Evolutionary conservation across 768 basidiomycete species (phyloP), one percentile per base, ranked within the genome.

Genomic region (Macrocybe gigantea): DNA sequence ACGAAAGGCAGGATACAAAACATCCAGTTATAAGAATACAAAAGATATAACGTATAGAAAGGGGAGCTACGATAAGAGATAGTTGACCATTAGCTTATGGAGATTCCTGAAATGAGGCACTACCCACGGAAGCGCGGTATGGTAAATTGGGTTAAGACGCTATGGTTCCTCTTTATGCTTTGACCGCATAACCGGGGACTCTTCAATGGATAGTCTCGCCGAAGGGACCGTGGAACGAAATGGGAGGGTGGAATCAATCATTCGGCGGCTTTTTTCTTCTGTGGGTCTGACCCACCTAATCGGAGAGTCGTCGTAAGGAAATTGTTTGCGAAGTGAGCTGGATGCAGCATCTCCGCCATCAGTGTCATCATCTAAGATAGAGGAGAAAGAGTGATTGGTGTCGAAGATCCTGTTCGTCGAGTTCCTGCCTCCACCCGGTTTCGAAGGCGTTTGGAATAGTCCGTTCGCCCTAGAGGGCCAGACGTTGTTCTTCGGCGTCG

Each of bases 401-500:
- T 64, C 65, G 52, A 66, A 60, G 8, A 54, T 49, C 47, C 57
- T 60, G 34, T 52, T 58, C 38, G 57, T 49, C 12, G 57, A 58
- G 37, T 58, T 63, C 36, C 67, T 67, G 42, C 62, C 62, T 32
- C 60, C 59, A 34, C 53, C 60, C 3, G 62, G 54, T 50, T 64
- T 69, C 10, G 72, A 72, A 38, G 82, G 83, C 7, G 82, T 82
- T 41, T 78, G 77, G 60, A 78, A 79, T 44, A 73, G 48, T 6
- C 70, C 69, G 43, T 65, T 68, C 5, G 68, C 65, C 15, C 73
- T 68, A 9, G 67, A 61, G 1, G 67, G 59, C 77, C 78, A 81
- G 33, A 67, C 53, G 32, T 62, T 71, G 41, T 72, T 72, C 61
- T 83, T 86, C n/a, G 83, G 84, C 13, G 83, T 85, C 36, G 74